A percentile compares a stretch with the other conserved stretches of the same genome.
These are phyloP conservation scores for Anisodus acutangulus DNA, from an alignment of 257 asterid genomes.

Conservation along the genomic window DNA sequence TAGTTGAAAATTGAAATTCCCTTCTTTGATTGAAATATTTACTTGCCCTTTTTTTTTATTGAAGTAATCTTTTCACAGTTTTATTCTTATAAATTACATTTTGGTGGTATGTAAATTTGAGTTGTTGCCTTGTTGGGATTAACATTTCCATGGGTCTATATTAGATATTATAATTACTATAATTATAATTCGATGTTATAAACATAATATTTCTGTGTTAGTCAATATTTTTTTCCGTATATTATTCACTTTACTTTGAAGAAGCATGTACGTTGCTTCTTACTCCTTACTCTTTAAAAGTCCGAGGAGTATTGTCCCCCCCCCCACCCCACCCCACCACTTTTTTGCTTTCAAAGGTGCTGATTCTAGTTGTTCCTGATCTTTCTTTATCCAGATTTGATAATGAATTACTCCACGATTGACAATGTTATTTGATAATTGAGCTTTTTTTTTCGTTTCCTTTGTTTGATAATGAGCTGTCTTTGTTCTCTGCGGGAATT, in stretches of 20 bases:
- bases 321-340: no score
- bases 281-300: neutral
- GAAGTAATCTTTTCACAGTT: neutral
- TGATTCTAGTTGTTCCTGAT: neutral
- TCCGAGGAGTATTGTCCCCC: neutral
- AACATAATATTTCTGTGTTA: neutral
- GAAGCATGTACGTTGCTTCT: neutral
- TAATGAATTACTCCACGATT: neutral
- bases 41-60: neutral
- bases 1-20: neutral
- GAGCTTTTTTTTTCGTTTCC: neutral
- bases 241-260: neutral
- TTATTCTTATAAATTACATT: neutral
- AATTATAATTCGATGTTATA: neutral
- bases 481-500: neutral
- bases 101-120: neutral
- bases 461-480: neutral
- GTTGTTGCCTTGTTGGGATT: neutral
- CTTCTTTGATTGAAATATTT: neutral
- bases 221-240: neutral
- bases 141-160: neutral
- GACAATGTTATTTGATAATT: neutral
- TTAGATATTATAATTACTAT: neutral
- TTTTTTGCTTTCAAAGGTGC: neutral
- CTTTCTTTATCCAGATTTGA: slow-evolving; percentile 11